Evolutionary conservation across 164 flowering plant genomes (phyloP), one percentile per base, ranked within the genome.

Genomic region (Chimonanthus salicifolius): DNA sequence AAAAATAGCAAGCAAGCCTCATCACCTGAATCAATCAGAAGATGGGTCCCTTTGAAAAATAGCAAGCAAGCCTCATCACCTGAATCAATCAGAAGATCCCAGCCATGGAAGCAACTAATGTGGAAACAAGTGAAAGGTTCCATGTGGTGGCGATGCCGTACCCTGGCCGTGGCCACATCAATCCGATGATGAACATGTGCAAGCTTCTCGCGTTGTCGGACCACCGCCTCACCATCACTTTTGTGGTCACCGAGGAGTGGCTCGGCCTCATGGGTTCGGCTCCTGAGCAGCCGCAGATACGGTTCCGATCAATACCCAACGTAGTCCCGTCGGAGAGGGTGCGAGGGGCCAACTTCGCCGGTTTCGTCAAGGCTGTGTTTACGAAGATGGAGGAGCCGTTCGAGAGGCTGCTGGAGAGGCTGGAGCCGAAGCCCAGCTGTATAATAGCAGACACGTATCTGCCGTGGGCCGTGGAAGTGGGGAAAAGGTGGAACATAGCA

Each of bases 191-290:
- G 83, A 84, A 82, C 83, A 62, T 87, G 72, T 87, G 89, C 81
- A 85, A 78, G 74, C 74, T 73, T 11, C 74, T 90, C 1, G 11
- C 64, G 20, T 63, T 75, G 11, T 48, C 78, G 2, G 58, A 20
- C 3, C 15, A 62, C 1, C 68, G 77, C 64, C 4, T 83, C 45
- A 18, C 67, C 75, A 75, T 93, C 69, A 87, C 91, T 67, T 83
- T 91, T 62, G 88, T 90, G 44, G 80, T 91, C 64, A 90, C 97
- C 0, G 90, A 93, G 44, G 98, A 93, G 80, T 93, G 98, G 98
- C 82, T 78, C 45, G 82, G 86, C 74, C 75, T 88, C 81, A 69
- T 91, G 47, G n/a, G 77, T 48, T 79, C 90, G 4, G 81, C 73
- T 0, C 62, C 74, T 2, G 74, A 44, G 68, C 87, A 87, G 8